These are phyloP conservation scores for Psilocybe subaeruginosa DNA, from an alignment of 768 basidiomycete species.

Conservation along the genomic window DNA sequence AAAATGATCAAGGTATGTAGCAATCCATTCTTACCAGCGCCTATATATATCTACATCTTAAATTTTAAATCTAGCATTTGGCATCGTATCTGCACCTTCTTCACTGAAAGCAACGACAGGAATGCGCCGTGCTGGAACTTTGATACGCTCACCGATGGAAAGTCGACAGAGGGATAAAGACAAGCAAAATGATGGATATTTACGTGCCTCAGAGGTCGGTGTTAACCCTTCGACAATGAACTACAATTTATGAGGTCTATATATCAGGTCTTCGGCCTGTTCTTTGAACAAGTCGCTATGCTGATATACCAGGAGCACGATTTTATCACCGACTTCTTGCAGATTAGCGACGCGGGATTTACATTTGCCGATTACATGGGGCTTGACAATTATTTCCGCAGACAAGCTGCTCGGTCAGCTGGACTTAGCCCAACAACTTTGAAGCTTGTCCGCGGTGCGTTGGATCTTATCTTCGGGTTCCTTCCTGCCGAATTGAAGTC, in stretches of 20 bases:
- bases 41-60: background rate
- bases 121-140: conserved; percentile 82
- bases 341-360: conserved; percentile 84
- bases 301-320: conserved; percentile 83
- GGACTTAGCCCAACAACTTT: conserved; percentile 68
- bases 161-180: conserved; percentile 62
- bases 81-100: conserved; percentile 39
- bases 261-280: conserved; percentile 69
- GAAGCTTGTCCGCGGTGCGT: conserved; percentile 84
- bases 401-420: conserved; percentile 81
- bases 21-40: background rate
- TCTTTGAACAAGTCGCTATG: conserved; percentile 75
- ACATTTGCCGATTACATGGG: conserved; percentile 97
- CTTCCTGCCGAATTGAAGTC: conserved; percentile 78
- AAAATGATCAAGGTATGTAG: conserved; percentile 66
- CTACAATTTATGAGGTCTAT: background rate
- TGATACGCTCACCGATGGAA: conserved; percentile 81
- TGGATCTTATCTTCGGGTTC: conserved; percentile 97
- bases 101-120: conserved; percentile 49
- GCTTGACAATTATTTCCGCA: conserved; percentile 90
- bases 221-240: background rate
- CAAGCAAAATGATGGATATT: conserved; percentile 62
- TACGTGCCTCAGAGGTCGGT: conserved; percentile 71
- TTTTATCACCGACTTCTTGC: conserved; percentile 90
- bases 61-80: conserved; percentile 44